These are phyloP conservation scores for Populus ilicifolia DNA, from an alignment of 345 rosid species.

Conservation along the genomic window DNA sequence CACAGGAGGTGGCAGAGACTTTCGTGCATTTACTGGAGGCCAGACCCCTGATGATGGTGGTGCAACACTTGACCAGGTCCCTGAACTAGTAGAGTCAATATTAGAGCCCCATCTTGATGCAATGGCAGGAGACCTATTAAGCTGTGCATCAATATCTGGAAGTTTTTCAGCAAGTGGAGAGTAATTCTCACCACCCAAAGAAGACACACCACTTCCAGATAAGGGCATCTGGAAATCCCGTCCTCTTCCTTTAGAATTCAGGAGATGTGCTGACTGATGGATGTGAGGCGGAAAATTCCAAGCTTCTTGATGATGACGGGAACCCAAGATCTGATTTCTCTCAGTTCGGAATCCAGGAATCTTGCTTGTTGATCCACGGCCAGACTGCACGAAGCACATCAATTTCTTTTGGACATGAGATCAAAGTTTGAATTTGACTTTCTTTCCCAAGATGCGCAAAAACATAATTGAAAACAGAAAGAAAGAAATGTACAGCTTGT, in stretches of 20 bases:
- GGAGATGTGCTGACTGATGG: slow-evolving; percentile 39
- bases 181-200: slow-evolving; percentile 41
- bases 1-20: slow-evolving; percentile 45
- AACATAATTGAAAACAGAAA: background rate
- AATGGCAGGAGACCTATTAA: slow-evolving; percentile 34
- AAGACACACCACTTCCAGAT: slow-evolving; percentile 40
- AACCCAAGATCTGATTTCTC: slow-evolving; percentile 27
- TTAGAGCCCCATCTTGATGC: slow-evolving; percentile 42
- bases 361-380: slow-evolving; percentile 30
- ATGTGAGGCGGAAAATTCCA: slow-evolving; percentile 40
- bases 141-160: slow-evolving; percentile 41
- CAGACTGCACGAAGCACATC: slow-evolving; percentile 41
- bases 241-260: slow-evolving; percentile 42
- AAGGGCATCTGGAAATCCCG: slow-evolving; percentile 42
- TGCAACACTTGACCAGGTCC: slow-evolving; percentile 23
- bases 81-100: slow-evolving; percentile 36
- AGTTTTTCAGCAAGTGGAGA: slow-evolving; percentile 30
- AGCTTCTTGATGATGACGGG: slow-evolving; percentile 42
- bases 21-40: slow-evolving; percentile 55
- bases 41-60: slow-evolving; percentile 40
- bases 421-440: background rate
- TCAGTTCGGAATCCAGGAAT: slow-evolving; percentile 29
- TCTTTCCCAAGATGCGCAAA: background rate
- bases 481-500: background rate
- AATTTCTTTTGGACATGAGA: background rate